Percentiles rank a stretch among this genome's conserved stretches.
Evolutionary conservation across 2,329 filamentous ascomycete genomes (phyloP).

Genomic region (Pseudopyrenochaeta lycopersici): DNA sequence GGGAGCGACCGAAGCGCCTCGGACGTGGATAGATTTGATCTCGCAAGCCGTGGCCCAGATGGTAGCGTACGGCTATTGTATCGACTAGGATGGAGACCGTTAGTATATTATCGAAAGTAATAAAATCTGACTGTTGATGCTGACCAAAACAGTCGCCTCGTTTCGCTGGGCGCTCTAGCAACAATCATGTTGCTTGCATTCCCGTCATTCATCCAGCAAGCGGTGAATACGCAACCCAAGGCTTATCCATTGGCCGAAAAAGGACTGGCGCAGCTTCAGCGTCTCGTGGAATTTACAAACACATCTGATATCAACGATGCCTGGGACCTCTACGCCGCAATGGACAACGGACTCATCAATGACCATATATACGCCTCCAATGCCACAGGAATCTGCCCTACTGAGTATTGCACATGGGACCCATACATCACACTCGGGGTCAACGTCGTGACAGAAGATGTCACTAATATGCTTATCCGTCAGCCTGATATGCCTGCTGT

Average conservation of each 20-base stretch:
- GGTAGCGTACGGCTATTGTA: constrained; percentile 13
- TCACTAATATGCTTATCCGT: background rate
- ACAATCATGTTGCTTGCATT: constrained; percentile 15
- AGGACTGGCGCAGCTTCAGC: background rate
- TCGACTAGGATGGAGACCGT: constrained; percentile 1
- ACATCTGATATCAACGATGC: background rate
- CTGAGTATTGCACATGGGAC: constrained; percentile 1
- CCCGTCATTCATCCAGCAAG: constrained; percentile 14
- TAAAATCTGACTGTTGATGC: background rate
- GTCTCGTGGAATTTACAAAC: background rate
- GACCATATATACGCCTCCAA: background rate
- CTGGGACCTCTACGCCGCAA: background rate
- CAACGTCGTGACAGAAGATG: background rate
- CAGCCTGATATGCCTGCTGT: background rate
- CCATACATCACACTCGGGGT: constrained; percentile 5
- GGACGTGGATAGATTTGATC: constrained; percentile 17
- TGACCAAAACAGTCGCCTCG: constrained; percentile 3
- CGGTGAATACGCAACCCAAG: background rate
- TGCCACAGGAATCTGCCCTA: background rate
- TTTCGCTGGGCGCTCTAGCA: constrained; percentile 14
- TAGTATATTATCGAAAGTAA: background rate
- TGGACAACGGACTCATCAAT: constrained; percentile 1
- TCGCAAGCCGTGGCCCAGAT: constrained; percentile 14
- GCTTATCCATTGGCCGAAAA: background rate
- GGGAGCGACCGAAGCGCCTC: background rate